Evolutionary conservation across 2,329 filamentous ascomycete genomes (phyloP).

Genomic region (Thelonectria discophora): DNA sequence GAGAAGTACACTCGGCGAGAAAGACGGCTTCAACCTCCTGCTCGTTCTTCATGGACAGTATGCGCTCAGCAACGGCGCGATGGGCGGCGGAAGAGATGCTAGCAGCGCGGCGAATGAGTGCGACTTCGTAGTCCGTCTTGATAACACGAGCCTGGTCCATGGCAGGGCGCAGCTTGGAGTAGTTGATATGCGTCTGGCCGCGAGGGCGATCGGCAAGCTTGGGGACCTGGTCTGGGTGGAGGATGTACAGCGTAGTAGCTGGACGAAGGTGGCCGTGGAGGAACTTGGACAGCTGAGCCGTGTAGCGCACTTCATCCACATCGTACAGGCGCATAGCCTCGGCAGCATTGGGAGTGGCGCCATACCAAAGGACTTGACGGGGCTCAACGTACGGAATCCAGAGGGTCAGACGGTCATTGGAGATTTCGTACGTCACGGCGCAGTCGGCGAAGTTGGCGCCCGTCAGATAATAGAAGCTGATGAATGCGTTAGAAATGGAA

Average conservation of each 20-base stretch:
- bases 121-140: conserved; percentile 88
- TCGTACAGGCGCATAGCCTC: conserved; percentile 71
- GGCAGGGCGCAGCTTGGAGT: conserved; percentile 67
- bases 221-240: conserved; percentile 57
- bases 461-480: conserved; percentile 67
- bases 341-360: conserved; percentile 65
- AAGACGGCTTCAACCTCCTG: conserved; percentile 85
- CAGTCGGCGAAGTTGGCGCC: conserved; percentile 65
- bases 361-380: conserved; percentile 69
- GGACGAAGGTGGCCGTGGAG: conserved; percentile 52
- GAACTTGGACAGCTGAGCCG: conserved; percentile 59
- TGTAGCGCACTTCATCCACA: conserved; percentile 75
- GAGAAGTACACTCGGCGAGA: conserved; percentile 73
- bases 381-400: conserved; percentile 78
- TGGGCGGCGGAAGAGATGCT: conserved; percentile 82
- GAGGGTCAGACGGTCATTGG: conserved; percentile 69
- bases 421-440: conserved; percentile 65
- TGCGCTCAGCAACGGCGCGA: conserved; percentile 71
- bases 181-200: conserved; percentile 55
- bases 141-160: conserved; percentile 83
- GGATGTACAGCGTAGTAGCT: conserved; percentile 54
- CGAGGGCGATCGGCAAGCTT: conserved; percentile 50
- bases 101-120: conserved; percentile 82
- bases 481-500: not conserved
- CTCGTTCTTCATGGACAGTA: conserved; percentile 76